Evolutionary conservation across 148 eudicot species (phyloP), one percentile per base, ranked within the genome.

Genomic region (Dysphania ambrosioides): DNA sequence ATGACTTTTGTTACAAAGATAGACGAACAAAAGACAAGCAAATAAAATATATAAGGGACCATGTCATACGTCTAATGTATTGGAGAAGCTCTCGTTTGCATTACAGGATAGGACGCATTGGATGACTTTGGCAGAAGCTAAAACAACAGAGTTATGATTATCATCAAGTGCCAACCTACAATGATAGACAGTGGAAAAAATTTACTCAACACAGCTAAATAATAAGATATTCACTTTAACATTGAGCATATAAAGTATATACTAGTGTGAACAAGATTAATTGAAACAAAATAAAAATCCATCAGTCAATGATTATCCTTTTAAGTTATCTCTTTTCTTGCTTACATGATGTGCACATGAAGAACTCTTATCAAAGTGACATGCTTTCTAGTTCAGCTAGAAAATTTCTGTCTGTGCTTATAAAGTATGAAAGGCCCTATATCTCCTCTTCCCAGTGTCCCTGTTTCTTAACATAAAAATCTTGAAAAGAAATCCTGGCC

Each of bases 81-180:
- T 83, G 70, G 88, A 90, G 79, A 83, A 79, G 19, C 66, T 77
- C 69, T 90, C 97, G 71, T 90, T 92, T 69, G 75, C 61, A 47
- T 92, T 94, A 85, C 83, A 96, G 74, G 93, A 80, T 76, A 96
- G 78, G 55, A 82, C 72, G 77, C 89, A 82, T 68, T 84, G 88
- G 79, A 90, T 89, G 75, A 86, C 94, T 85, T 86, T 90, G 70
- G 89, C 93, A 88, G 91, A 84, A 73, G 93, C 94, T 71, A 90
- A 83, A 74, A 89, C 92, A 63, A 96, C 97, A 47, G 90, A 87
- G 32, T 78, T 76, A 80, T 96, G 97, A 79, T 92, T 92, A 78
- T 92, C 99, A 82, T 96, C 99, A 32, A 96, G 89, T 35, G 87
- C 82, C 85, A 96, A 81, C 89, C 99, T 96, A 77, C 73, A 77